phyloP scores from a whole-genome alignment of 2,329 filamentous ascomycete species.

The Paraphoma sp. region DNA sequence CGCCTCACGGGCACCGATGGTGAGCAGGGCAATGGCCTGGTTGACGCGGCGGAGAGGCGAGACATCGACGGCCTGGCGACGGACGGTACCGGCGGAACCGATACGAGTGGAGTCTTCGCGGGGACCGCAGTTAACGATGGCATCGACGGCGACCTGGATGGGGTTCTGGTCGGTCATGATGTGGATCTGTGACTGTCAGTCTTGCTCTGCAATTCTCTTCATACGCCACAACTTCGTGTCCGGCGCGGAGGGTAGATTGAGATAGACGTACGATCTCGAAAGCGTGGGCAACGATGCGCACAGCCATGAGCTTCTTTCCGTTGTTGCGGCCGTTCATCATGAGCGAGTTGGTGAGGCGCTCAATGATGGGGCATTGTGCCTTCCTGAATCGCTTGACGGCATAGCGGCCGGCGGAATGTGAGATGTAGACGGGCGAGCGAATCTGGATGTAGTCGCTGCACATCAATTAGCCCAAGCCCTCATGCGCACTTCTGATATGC shows the following conservation, averaged over 20 bases:
- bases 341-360: slow-evolving; percentile 99
- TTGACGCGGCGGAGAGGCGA: slow-evolving; percentile 99
- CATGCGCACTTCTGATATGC: slow-evolving; percentile 17
- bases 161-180: slow-evolving; percentile 99
- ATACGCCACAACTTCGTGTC: too few relatives aligned
- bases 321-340: slow-evolving; percentile 99
- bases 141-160: slow-evolving; percentile 98
- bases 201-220: slow-evolving; percentile 1
- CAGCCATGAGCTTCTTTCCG: slow-evolving; percentile 99
- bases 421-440: slow-evolving; percentile 97
- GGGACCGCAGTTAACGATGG: slow-evolving; percentile 99
- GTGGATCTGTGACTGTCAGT: slow-evolving; percentile 75
- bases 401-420: slow-evolving; percentile 98
- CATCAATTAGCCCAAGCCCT: slow-evolving; percentile 43
- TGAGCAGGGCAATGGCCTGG: slow-evolving; percentile 99
- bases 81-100: slow-evolving; percentile 98
- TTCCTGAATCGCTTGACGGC: slow-evolving; percentile 99
- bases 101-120: slow-evolving; percentile 99
- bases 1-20: slow-evolving; percentile 97
- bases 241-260: too few relatives aligned
- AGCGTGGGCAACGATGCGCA: slow-evolving; percentile 97
- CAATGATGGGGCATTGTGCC: slow-evolving; percentile 99
- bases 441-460: slow-evolving; percentile 99
- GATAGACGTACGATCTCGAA: slow-evolving; percentile 92
- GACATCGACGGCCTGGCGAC: slow-evolving; percentile 99